Base-by-base conservation (phyloP, 2,329 filamentous ascomycete species). In the Apiospora marii region DNA sequence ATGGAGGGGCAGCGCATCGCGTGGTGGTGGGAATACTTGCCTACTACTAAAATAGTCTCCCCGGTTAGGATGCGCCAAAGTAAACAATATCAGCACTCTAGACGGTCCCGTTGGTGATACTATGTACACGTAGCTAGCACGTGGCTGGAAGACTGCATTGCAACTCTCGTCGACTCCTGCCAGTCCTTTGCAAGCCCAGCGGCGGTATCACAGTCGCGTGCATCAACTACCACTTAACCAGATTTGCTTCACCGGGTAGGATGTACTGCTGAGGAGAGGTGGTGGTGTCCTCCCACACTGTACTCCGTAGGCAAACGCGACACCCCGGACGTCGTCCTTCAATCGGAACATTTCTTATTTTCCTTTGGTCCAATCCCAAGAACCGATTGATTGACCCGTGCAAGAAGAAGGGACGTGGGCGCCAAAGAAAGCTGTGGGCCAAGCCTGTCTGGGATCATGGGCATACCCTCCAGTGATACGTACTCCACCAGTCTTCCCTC, bases 331-430 rank as follows among this genome's bases (percentile, higher is more conserved):
- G 34, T 64, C 58, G 58, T 64, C 41, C 58, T 41, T 68, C n/a
- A n/a, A n/a, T n/a, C 67, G 67, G 67, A 34, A 68, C 27, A 68
- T 68, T 68, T 68, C 67, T 68, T 68, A 68, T 68, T 68, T 48
- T 48, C 67, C 24, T 19, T 4, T 8, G 41, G 43, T 41, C 67
- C 67, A 68, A 68, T 68, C 67, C 67, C 8, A 10, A 41, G 37
- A 68, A 68, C 19, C 67, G 67, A 46, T 48, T 46, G 41, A 46
- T 44, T 34, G 67, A 43, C 37, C 27, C 46, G 46, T 49, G 46
- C 46, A 49, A 49, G 37, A 41, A 5, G 58, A 41, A 64, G 34
- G 34, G 58, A 64, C 58, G 34, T 41, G 58, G 58, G 58, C 58
- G 58, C 58, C 58, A 64, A 61, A 22, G 16, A 61, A 64, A 64